Base-by-base conservation (phyloP, 176 grass and related monocot genomes). In the Aegilops speltoides region DNA sequence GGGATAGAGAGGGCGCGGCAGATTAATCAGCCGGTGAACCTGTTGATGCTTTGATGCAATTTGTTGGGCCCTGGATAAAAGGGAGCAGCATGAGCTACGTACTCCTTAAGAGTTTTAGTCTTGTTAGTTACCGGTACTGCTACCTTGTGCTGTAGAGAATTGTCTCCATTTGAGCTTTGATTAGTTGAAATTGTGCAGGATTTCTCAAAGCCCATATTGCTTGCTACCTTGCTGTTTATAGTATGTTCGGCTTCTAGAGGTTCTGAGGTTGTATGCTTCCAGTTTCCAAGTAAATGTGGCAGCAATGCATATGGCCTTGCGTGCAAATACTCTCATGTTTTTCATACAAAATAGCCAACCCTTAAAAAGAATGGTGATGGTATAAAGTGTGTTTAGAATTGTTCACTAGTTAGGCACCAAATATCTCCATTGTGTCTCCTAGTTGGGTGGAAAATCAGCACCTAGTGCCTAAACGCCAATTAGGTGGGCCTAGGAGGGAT, bases 161-260 rank as follows among this genome's bases (percentile, higher is more conserved):
- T 74, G 80, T 67, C 66, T 81, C 71, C 73, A 46, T 79, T 22
- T 46, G 57, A 79, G 20, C 80, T 74, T 73, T 43, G 20, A n/a
- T 43, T 79, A 26, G 75, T 48, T 74, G 66, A 57, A 68, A 48
- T 22, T 85, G 32, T 73, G 41, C 62, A 57, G 12, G 25, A 48
- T 80, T 85, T 32, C 46, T 59, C 10, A 64, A 2, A 73, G 11
- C 8, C 15, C 43, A 25, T 38, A 34, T 48, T 29, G 17, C 20
- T 68, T 86, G 73, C 45, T 76, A 45, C 43, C 24, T 75, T 50
- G 41, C 72, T 75, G 23, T 40, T 72, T 72, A 22, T 59, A 32
- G 36, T 10, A 9, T 77, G 40, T 50, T 75, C 7, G 20, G 25
- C 57, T 79, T 65, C n/a, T 59, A 33, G 31, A n/a, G 54, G 20